A percentile compares a stretch with the other conserved stretches of the same genome.
These are phyloP conservation scores for Alternaria ventricosa DNA, from an alignment of 2,329 filamentous ascomycete genomes.

Conservation along the genomic window DNA sequence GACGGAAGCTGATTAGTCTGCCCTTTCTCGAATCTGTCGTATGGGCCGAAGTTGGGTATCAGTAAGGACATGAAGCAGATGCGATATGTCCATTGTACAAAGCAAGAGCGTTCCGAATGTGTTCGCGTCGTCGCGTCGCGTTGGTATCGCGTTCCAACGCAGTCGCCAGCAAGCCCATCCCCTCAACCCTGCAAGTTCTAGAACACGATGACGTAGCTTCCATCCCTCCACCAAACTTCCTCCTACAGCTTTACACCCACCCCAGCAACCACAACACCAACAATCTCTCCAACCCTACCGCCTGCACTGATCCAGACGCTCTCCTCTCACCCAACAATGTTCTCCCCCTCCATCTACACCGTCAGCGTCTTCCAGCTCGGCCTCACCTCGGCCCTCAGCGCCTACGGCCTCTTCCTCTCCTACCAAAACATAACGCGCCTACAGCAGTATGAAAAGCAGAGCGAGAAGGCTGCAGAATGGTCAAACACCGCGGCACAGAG, in stretches of 20 bases:
- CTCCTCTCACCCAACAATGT: neutral
- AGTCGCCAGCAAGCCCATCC: neutral
- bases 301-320: neutral
- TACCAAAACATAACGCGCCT: conserved; percentile 47
- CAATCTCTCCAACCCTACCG: neutral
- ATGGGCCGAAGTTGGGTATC: neutral
- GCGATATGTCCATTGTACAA: neutral
- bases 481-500: conserved; percentile 40
- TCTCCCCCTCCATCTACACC: neutral
- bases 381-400: conserved; percentile 29
- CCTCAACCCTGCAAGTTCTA: neutral
- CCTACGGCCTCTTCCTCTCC: conserved; percentile 42
- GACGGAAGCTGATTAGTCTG: neutral
- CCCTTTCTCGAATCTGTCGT: neutral
- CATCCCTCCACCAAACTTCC: neutral
- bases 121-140: neutral
- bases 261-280: neutral
- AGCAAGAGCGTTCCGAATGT: neutral
- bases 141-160: neutral
- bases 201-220: neutral
- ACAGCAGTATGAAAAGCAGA: conserved; percentile 43
- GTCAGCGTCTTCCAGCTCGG: conserved; percentile 18
- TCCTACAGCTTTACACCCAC: neutral
- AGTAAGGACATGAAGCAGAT: neutral
- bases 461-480: conserved; percentile 48